phyloP scores from a whole-genome alignment of 352 stramenopile genomes.

The Globisporangium cylindrosporum region DNA sequence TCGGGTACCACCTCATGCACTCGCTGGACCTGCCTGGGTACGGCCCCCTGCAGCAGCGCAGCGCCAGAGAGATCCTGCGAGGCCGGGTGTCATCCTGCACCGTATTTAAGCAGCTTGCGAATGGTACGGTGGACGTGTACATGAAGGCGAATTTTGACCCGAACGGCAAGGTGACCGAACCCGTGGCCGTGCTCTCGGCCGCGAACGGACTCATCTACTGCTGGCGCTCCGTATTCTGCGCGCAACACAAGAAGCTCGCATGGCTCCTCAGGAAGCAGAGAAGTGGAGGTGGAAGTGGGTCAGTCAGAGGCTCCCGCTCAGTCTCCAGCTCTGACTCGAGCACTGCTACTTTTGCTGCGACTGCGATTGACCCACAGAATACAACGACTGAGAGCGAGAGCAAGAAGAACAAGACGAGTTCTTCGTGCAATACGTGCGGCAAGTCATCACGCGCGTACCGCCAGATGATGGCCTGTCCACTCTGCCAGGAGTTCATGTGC shows the following conservation, averaged over 20 bases:
- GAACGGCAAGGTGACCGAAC: conserved; percentile 27
- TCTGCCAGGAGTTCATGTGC: conserved; percentile 11
- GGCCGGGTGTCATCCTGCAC: conserved; percentile 45
- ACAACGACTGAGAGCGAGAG: background rate
- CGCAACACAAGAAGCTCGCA: conserved; percentile 34
- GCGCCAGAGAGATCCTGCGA: conserved; percentile 33
- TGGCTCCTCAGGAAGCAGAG: background rate
- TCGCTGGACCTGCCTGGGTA: conserved; percentile 36
- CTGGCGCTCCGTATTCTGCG: conserved; percentile 30
- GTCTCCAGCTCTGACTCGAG: background rate
- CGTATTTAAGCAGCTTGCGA: conserved; percentile 33
- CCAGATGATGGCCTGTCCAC: conserved; percentile 1
- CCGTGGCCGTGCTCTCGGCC: conserved; percentile 29
- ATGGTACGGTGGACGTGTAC: conserved; percentile 42
- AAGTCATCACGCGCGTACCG: conserved; percentile 4
- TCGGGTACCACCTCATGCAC: conserved; percentile 44
- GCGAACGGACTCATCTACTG: conserved; percentile 19
- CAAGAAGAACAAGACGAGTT: background rate
- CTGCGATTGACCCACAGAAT: background rate
- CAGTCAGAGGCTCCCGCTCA: background rate
- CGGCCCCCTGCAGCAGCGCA: conserved; percentile 24
- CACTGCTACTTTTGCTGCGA: background rate
- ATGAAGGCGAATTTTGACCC: conserved; percentile 41
- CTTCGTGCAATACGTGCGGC: conserved; percentile 7
- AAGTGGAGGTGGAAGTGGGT: background rate